Evolutionary conservation across 2,329 filamentous ascomycete species (phyloP).

Genomic region (Penicillium fuscoglaucum): DNA sequence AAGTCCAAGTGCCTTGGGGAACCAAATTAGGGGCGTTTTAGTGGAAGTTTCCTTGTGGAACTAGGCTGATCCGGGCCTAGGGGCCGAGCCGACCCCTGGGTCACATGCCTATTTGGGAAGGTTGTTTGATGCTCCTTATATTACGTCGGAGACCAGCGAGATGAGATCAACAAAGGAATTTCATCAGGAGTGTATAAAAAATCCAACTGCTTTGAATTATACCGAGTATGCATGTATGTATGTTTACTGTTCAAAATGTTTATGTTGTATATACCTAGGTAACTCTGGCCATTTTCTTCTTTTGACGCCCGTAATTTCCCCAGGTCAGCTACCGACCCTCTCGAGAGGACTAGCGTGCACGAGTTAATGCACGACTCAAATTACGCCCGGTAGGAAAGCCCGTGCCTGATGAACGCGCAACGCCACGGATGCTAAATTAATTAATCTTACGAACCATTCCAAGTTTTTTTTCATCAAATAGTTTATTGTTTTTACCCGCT

Average conservation of each 20-base stretch:
- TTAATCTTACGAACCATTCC: constrained; percentile 6
- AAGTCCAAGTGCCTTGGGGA: not conserved
- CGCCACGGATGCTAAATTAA: not conserved
- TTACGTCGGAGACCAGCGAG: constrained; percentile 3
- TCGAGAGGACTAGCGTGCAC: not conserved
- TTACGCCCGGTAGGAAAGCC: not conserved
- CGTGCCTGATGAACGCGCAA: not conserved
- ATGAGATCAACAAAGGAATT: constrained; percentile 6
- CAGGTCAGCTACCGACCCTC: not conserved
- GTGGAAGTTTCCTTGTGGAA: not conserved
- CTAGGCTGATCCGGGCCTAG: constrained; percentile 8
- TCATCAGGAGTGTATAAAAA: not conserved
- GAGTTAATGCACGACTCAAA: not conserved
- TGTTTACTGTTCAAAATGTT: too few species aligned
- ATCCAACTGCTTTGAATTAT: not conserved
- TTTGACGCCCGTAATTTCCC: constrained; percentile 3
- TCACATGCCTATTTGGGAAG: constrained; percentile 3
- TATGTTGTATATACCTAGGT: not conserved
- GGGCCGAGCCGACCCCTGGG: constrained; percentile 9
- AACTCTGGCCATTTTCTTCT: not conserved
- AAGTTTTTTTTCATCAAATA: not conserved
- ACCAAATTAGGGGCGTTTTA: not conserved
- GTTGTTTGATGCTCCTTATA: constrained; percentile 10
- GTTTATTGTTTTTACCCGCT: not conserved
- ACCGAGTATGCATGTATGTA: not conserved